Base-by-base conservation (phyloP, 805 yeast species). In the Cyberlindnera xishuangbannaensis region DNA sequence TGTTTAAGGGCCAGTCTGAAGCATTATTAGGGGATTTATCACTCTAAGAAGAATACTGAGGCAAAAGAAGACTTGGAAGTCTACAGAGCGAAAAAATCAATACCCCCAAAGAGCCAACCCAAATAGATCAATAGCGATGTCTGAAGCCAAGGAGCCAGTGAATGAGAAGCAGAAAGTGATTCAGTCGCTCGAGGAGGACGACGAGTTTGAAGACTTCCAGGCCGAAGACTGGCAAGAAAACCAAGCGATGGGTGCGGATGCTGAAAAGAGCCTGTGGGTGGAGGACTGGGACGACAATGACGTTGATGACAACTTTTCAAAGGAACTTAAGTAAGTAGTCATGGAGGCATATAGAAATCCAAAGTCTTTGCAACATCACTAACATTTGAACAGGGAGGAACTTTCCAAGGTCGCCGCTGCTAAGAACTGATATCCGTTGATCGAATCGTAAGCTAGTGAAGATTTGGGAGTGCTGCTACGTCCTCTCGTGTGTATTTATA, bases 241-340 rank as follows among this genome's bases (percentile, higher is more conserved):
- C 37, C 68, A 78, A 49, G 58, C 79, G 36, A 56, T 75, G 43
- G 68, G 70, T 40, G 54, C 69, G 23, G 63, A 67, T 46, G 66
- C 73, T 44, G 71, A 72, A 58, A 60, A 73, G 48, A 70, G 76
- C 41, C 72, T 88, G 33, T 88, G 97, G 97, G 95, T 88, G 48
- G 96, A 88, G 59, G 90, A 86, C 56, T 90, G 98, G 98, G 97
- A 83, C 47, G 94, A 90, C 56, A 95, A 87, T 42, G 96, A 88
- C 51, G 83, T 80, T 39, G 92, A 84, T 40, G 97, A 88, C 51
- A 86, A 85, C 45, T 92, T 90, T 61, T 76, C 92, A 27, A 71
- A 69, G 42, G 78, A 73, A 48, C 68, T 90, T 55, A 77, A 78
- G 72, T 66, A 61, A 37, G 78, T 44, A 5, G 13, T 7, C 6